Base-by-base conservation (phyloP, 306 rosid species). In the Luffa acutangula region DNA sequence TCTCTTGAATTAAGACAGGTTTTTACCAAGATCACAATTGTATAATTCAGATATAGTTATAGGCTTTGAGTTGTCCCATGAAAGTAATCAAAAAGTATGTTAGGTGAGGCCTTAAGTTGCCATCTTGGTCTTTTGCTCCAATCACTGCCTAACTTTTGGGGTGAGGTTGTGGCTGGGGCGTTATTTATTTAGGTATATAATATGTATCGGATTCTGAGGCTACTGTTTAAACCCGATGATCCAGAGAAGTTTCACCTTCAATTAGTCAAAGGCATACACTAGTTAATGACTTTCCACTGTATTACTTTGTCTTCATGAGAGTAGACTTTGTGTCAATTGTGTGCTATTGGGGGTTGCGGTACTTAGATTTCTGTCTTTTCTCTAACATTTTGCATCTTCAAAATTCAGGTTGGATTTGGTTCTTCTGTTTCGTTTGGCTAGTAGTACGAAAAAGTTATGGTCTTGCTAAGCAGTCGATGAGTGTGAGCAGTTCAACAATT, bases 391-490 rank as follows among this genome's bases (percentile, higher is more conserved):
- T 79, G 57, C 36, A 48, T 37, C 60, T 7, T 72, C 59, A 51
- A 31, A 49, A 34, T 66, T 78, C 66, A 94, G 98, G 97, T 57
- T 94, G 96, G 96, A 80, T 90, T 80, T 96, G 91, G 82, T 90
- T 92, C 87, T 87, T 90, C 58, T 90, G 79, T 67, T 25, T 79
- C 13, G 13, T 86, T 76, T 92, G 93, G 94, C 82, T 92, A 82
- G 94, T 84, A 78, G 73, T 82, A 51, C 83, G 74, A 69, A 92
- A 86, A 85, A 85, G 92, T 87, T 52, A 87, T 15, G 87, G 84
- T 36, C 71, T 94, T 20, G 98, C 92, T 8, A 89, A 82, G 79
- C 86, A 67, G 56, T 87, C 94, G 0, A n/a, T 94, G 60, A 83
- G 66, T 0, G 59, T 13, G n/a, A 87, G 90, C 63, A 82, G 94